Evolutionary conservation across 2,329 filamentous ascomycete genomes (phyloP).

Genomic region (Rugonectria rugulosa): DNA sequence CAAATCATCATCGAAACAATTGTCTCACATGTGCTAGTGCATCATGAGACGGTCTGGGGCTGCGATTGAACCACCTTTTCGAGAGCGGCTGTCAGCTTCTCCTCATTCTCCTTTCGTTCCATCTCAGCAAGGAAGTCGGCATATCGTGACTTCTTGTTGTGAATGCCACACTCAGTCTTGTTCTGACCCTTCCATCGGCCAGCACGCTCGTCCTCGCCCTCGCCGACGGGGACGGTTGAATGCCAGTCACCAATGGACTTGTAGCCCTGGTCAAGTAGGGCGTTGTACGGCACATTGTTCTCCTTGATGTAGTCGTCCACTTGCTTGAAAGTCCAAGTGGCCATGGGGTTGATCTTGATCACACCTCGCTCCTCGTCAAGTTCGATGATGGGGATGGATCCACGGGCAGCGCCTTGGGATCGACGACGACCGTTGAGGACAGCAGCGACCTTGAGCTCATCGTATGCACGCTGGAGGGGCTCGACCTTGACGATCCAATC

Average conservation of each 20-base stretch:
- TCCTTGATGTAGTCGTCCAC: slow-evolving; percentile 87
- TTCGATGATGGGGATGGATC: slow-evolving; percentile 89
- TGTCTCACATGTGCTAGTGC: slow-evolving; percentile 28
- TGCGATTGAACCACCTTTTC: slow-evolving; percentile 32
- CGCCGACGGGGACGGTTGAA: slow-evolving; percentile 87
- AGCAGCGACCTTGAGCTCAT: slow-evolving; percentile 85
- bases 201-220: slow-evolving; percentile 93
- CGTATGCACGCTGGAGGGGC: slow-evolving; percentile 90
- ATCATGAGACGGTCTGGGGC: slow-evolving; percentile 36
- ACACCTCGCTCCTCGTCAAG: slow-evolving; percentile 86
- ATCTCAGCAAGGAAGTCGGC: slow-evolving; percentile 81
- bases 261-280: slow-evolving; percentile 90
- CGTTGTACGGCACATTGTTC: slow-evolving; percentile 92
- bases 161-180: slow-evolving; percentile 98
- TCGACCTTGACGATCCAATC: slow-evolving; percentile 99
- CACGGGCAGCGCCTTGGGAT: slow-evolving; percentile 92
- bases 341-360: slow-evolving; percentile 97
- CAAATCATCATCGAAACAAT: slow-evolving; percentile 36
- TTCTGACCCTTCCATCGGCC: slow-evolving; percentile 95
- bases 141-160: slow-evolving; percentile 96
- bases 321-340: slow-evolving; percentile 91
- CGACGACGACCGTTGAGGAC: slow-evolving; percentile 91
- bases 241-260: slow-evolving; percentile 99
- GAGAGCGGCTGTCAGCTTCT: slow-evolving; percentile 41
- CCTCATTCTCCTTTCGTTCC: slow-evolving; percentile 70